phyloP scores from a whole-genome alignment of 805 yeast genomes.

The Sugiyamaella mastotermitis region DNA sequence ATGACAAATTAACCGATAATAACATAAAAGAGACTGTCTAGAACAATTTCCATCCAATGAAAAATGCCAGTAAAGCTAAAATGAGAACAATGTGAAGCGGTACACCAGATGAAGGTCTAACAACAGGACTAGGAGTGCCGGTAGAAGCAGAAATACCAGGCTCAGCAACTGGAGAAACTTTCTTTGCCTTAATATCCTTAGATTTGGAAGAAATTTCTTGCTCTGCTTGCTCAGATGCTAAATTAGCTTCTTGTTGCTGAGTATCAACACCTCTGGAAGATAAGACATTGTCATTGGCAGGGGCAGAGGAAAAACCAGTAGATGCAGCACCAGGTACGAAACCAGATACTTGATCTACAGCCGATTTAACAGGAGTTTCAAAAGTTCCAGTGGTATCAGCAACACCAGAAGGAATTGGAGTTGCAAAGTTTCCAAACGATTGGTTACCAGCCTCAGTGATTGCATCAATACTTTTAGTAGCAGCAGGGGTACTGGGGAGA shows the following conservation, averaged over 20 bases:
- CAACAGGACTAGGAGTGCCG: conserved; percentile 32
- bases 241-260: conserved; percentile 2
- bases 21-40: no score
- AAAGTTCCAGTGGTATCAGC: conserved; percentile 11
- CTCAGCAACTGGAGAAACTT: conserved; percentile 13
- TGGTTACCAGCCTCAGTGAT: no score
- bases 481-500: no score
- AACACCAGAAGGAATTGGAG: no score
- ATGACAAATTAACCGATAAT: no score
- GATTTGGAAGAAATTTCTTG: conserved; percentile 14
- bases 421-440: no score
- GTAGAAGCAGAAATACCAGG: conserved; percentile 19
- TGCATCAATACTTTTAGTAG: no score
- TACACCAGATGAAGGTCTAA: conserved; percentile 43
- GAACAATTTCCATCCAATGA: conserved; percentile 36
- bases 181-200: conserved; percentile 15
- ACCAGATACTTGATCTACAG: conserved; percentile 9
- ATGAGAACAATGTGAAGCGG: conserved; percentile 49
- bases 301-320: not conserved
- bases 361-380: conserved; percentile 15
- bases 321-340: not conserved
- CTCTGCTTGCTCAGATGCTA: conserved; percentile 12
- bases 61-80: conserved; percentile 49
- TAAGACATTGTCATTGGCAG: not conserved
- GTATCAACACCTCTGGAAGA: not conserved